Conservation (phyloP, 768 basidiomycete genomes). For the Trametes maxima region DNA sequence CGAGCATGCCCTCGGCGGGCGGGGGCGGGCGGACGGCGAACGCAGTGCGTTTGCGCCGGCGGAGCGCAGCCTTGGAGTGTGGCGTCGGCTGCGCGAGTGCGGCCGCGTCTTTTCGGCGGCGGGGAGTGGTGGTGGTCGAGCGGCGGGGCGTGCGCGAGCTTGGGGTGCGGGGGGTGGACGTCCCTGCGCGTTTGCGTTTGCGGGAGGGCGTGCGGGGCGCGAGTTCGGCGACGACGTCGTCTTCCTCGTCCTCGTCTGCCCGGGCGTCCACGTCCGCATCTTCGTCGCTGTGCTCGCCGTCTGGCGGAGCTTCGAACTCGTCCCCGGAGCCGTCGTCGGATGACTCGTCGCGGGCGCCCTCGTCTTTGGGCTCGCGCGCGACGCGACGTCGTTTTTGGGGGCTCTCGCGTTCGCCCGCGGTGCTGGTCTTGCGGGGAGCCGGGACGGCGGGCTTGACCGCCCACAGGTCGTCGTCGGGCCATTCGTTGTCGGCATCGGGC, state of each 20-base stretch:
- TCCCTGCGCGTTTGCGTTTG: conserved; percentile 47
- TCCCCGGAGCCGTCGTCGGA: conserved; percentile 18
- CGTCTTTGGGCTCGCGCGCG: conserved; percentile 1
- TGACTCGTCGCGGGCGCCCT: conserved; percentile 4
- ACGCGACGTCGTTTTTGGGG: conserved; percentile 16
- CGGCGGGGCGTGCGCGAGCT: not conserved
- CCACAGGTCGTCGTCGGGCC: conserved; percentile 22
- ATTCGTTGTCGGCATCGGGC: not conserved
- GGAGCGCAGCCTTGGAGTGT: conserved; percentile 71
- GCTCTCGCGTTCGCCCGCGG: conserved; percentile 1
- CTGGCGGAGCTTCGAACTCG: conserved; percentile 8
- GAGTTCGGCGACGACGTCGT: conserved; percentile 19
- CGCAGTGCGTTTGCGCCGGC: conserved; percentile 44
- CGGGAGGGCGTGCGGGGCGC: conserved; percentile 55
- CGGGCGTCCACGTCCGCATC: not conserved
- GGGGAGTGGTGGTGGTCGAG: conserved; percentile 19
- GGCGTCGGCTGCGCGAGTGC: conserved; percentile 66
- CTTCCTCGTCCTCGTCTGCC: conserved; percentile 9
- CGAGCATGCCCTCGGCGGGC: conserved; percentile 36
- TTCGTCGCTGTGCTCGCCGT: not conserved
- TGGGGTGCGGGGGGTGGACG: conserved; percentile 22
- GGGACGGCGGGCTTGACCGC: conserved; percentile 16
- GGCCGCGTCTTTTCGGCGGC: conserved; percentile 30
- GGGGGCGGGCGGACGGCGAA: conserved; percentile 40
- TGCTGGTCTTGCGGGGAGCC: not conserved